Conservation (phyloP, 2,329 filamentous ascomycete genomes). For the Phaeophleospora eucalypticola region DNA sequence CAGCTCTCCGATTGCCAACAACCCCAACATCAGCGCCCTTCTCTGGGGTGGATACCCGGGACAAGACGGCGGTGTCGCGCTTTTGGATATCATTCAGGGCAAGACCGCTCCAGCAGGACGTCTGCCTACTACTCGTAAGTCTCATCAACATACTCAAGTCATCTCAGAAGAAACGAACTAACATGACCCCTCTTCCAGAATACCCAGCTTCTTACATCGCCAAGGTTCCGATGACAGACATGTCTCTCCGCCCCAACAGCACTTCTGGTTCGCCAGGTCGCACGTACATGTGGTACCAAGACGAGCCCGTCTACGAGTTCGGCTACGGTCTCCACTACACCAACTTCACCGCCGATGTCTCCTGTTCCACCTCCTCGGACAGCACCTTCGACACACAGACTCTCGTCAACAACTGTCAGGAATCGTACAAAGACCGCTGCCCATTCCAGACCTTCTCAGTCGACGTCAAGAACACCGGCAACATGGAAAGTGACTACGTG, state of each 20-base stretch:
- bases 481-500: conserved; percentile 49
- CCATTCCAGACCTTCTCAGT: conserved; percentile 42
- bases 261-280: conserved; percentile 45
- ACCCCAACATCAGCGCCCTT: conserved; percentile 48
- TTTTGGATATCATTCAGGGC: conserved; percentile 54
- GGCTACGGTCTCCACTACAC: conserved; percentile 59
- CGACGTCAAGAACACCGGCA: conserved; percentile 48
- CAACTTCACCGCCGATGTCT: conserved; percentile 40
- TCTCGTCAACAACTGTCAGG: conserved; percentile 36
- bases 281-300: conserved; percentile 58
- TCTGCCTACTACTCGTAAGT: conserved; percentile 45
- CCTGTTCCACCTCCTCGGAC: conserved; percentile 6
- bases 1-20: conserved; percentile 45
- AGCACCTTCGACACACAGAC: conserved; percentile 34
- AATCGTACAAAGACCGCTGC: conserved; percentile 40
- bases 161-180: too few relatives aligned
- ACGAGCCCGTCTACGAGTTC: conserved; percentile 50
- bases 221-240: conserved; percentile 52
- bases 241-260: conserved; percentile 49
- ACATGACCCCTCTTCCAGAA: conserved; percentile 37
- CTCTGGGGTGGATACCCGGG: conserved; percentile 59
- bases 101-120: conserved; percentile 50
- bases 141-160: too few relatives aligned
- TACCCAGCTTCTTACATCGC: conserved; percentile 52
- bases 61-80: conserved; percentile 54